Evolutionary conservation across 1,284 basidiomycete species (phyloP), one percentile per base, ranked within the genome.

Genomic region (Tylopilus sp.): DNA sequence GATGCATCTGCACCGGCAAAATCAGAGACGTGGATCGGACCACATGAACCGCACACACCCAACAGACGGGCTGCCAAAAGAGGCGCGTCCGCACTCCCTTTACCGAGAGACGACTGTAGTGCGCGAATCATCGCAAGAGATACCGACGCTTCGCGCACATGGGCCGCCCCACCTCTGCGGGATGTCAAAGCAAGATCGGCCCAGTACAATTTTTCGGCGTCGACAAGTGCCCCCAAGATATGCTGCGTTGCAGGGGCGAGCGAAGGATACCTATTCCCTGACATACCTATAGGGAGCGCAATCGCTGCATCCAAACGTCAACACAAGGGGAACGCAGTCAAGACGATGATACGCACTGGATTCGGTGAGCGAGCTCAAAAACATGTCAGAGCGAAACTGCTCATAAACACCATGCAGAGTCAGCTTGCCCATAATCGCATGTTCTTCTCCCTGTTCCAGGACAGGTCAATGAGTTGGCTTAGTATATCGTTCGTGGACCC

Each of bases 361-460:
- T 67, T 96, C 92, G 0, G 86, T 78, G 16, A 95, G 70, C 2
- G 91, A 93, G 60, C 84, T 92, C 55, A 95, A 73, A 68, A 92
- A 90, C 72, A 95, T 86, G 60, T 95, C 91, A 0, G 82, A 77
- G 41, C 81, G 81, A 72, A 93, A 92, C 21, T 81, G 82, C 41
- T 78, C 77, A 59, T 91, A 85, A 0, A 87, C 87, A 25, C 84
- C 78, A 49, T 89, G 80, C 31, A 95, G 69, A 0, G 82, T 82
- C 13, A 94, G 70, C 52, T 81, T 85, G 0, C 85, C 92, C 59
- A 88, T 75, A 0, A 93, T 69, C 4, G 81, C 74, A 54, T 81
- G 78, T 57, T 88, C 82, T 61, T 90, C 86, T 6, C 84, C 81
- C 86, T 91, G 12, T 36, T 26, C 52, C 13, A 23, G 21, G 13